Conservation (phyloP, 176 grass and related monocot species). For the Poa pratensis region DNA sequence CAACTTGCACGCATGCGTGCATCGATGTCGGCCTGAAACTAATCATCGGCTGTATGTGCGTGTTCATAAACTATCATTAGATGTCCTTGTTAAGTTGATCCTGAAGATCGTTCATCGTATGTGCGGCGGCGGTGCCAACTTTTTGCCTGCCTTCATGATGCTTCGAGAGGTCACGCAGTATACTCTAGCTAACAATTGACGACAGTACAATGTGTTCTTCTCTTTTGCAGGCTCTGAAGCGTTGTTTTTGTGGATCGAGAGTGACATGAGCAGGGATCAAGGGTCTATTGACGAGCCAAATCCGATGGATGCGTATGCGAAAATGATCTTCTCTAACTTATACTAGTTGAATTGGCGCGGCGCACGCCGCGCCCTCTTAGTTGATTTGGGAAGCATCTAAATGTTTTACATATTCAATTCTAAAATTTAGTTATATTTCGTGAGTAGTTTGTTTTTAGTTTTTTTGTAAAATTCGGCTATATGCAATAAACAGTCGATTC, state of each 20-base stretch:
- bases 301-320: neutral
- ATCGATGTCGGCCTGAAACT: constrained; percentile 2
- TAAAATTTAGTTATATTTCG: too few species aligned
- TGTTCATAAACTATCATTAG: neutral
- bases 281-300: neutral
- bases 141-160: constrained; percentile 1
- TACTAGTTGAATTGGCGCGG: too few species aligned
- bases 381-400: too few species aligned
- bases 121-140: neutral
- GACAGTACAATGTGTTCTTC: neutral
- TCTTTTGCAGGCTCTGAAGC: neutral
- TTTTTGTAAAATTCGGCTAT: too few species aligned
- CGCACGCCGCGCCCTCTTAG: too few species aligned
- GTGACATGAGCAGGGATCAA: neutral
- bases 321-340: too few species aligned
- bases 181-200: neutral
- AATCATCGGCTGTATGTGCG: neutral
- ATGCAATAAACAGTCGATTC: too few species aligned
- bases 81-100: neutral
- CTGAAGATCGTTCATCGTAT: neutral
- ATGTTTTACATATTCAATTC: too few species aligned
- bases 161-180: neutral
- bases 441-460: too few species aligned
- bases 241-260: neutral
- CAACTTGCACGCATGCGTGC: neutral